A percentile compares a stretch with the other conserved stretches of the same genome.
These are phyloP conservation scores for Apiotrichum veenhuisii DNA, from an alignment of 1,284 basidiomycete species.

Conservation along the genomic window DNA sequence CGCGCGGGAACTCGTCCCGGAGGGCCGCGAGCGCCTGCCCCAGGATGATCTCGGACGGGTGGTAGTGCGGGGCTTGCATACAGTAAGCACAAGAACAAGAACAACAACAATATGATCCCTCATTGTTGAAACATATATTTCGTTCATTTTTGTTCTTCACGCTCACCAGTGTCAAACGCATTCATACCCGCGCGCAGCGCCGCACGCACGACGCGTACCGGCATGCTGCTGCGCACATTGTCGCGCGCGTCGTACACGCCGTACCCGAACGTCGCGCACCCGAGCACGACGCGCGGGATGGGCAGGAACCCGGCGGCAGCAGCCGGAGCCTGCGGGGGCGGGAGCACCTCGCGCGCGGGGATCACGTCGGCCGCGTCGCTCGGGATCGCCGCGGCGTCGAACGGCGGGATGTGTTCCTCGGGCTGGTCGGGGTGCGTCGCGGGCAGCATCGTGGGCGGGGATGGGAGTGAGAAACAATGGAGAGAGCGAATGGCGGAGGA, in stretches of 20 bases:
- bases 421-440: constrained; percentile 36
- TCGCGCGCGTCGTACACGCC: constrained; percentile 66
- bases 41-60: constrained; percentile 81
- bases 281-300: constrained; percentile 60
- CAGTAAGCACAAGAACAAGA: background rate
- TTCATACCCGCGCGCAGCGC: constrained; percentile 82
- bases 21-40: constrained; percentile 69
- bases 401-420: constrained; percentile 31
- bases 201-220: constrained; percentile 67
- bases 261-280: constrained; percentile 66
- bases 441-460: constrained; percentile 1
- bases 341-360: constrained; percentile 22
- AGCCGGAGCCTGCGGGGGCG: background rate
- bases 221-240: constrained; percentile 59
- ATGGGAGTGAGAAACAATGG: too few species aligned
- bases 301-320: background rate
- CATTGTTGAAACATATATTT: background rate
- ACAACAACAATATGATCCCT: too few species aligned
- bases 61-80: constrained; percentile 65
- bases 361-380: constrained; percentile 28
- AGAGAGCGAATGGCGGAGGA: too few species aligned
- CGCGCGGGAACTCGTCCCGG: constrained; percentile 67
- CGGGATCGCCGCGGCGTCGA: constrained; percentile 16
- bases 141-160: background rate
- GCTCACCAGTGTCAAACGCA: constrained; percentile 74